Percentiles rank a stretch among this genome's conserved stretches.
These are phyloP conservation scores for Amylostereum areolatum DNA, from an alignment of 1,284 basidiomycete genomes.

Conservation along the genomic window DNA sequence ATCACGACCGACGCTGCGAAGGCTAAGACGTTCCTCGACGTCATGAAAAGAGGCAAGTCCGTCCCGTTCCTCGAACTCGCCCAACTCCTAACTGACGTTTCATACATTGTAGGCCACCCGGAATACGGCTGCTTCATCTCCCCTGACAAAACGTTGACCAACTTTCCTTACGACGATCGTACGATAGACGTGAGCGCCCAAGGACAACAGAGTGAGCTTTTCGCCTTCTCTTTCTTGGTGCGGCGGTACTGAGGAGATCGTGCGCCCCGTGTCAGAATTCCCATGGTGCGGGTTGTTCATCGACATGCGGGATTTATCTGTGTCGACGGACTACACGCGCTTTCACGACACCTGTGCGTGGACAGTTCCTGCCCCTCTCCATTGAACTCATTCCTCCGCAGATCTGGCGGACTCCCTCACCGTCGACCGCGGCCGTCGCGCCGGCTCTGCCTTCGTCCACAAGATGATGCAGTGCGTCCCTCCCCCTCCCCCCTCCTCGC, in stretches of 20 bases:
- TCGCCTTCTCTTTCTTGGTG: neutral
- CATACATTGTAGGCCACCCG: constrained; percentile 57
- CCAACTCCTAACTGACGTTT: neutral
- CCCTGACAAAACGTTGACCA: constrained; percentile 83
- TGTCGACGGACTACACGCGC: constrained; percentile 71
- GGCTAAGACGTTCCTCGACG: constrained; percentile 69
- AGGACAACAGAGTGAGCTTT: constrained; percentile 37
- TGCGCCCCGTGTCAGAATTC: constrained; percentile 48
- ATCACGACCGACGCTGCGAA: constrained; percentile 65
- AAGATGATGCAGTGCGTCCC: constrained; percentile 65
- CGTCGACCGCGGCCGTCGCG: constrained; percentile 50
- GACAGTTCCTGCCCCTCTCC: neutral
- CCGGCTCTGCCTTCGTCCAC: constrained; percentile 52
- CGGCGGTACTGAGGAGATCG: too few species aligned
- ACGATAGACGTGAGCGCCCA: constrained; percentile 48
- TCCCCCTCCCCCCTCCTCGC: neutral
- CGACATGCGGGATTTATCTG: constrained; percentile 67
- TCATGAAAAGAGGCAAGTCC: constrained; percentile 68
- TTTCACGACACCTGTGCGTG: constrained; percentile 53
- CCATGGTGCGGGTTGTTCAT: constrained; percentile 89
- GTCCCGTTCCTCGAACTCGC: neutral
- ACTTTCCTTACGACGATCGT: constrained; percentile 58
- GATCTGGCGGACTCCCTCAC: constrained; percentile 61
- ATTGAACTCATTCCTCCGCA: constrained; percentile 17
- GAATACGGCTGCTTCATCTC: constrained; percentile 93